These are phyloP conservation scores for Botrytis deweyae DNA, from an alignment of 2,329 filamentous ascomycete genomes.

Conservation along the genomic window DNA sequence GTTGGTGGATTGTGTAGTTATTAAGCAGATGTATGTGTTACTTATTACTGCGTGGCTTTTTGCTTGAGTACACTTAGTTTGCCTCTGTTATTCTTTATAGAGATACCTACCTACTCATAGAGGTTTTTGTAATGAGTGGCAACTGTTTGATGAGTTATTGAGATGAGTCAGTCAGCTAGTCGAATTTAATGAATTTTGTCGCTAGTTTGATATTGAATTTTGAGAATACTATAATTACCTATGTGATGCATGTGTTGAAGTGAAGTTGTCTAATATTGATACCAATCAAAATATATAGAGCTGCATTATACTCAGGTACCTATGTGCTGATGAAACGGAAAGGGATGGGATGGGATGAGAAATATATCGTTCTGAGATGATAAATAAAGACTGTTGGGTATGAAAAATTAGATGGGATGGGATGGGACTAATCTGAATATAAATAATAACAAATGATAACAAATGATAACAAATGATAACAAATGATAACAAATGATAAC, in stretches of 20 bases:
- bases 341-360: no score
- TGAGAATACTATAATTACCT: background rate
- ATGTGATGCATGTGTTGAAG: background rate
- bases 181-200: background rate
- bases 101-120: background rate
- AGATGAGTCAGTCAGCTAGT: background rate
- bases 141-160: background rate
- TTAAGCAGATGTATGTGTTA: conserved; percentile 24
- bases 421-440: no score
- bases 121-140: background rate
- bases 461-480: no score
- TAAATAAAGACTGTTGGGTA: background rate
- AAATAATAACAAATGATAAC: no score
- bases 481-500: no score
- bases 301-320: no score
- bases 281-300: background rate
- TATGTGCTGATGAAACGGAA: no score
- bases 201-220: background rate
- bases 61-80: background rate
- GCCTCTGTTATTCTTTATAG: background rate
- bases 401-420: background rate
- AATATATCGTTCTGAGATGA: background rate
- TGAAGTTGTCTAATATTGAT: background rate
- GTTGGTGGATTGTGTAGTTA: conserved; percentile 55
- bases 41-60: background rate